These are phyloP conservation scores for Eimeria acervulina DNA, from an alignment of 169 alveolate genomes.

Conservation along the genomic window DNA sequence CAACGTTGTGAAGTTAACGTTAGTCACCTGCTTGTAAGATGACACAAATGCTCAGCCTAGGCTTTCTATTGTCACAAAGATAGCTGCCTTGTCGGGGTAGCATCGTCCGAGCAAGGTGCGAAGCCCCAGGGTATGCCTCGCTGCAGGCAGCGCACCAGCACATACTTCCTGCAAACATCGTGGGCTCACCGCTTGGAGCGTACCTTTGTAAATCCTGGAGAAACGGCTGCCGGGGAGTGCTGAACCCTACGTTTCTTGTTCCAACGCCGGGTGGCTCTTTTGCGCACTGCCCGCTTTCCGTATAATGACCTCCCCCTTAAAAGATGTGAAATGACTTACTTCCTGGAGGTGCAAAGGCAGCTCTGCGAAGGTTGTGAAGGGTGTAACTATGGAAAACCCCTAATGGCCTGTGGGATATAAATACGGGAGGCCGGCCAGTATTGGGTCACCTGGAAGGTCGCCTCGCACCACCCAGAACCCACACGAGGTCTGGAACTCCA, in stretches of 20 bases:
- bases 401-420: neutral
- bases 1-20: neutral
- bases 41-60: too few species aligned
- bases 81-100: neutral
- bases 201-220: neutral
- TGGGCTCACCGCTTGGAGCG: neutral
- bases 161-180: slow-evolving; percentile 23
- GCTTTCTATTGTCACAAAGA: neutral
- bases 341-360: neutral
- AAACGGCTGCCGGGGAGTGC: neutral
- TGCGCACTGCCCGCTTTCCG: neutral
- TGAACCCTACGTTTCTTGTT: neutral
- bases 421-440: neutral
- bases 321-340: neutral
- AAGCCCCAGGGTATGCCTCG: neutral
- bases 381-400: neutral
- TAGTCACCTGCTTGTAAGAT: neutral
- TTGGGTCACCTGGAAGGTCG: neutral
- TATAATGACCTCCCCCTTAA: neutral
- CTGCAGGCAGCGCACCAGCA: neutral
- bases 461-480: neutral
- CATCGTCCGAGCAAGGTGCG: neutral
- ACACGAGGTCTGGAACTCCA: neutral
- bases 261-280: neutral
- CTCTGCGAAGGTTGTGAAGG: neutral